phyloP scores from a whole-genome alignment of 306 rosid genomes.

The Datisca glomerata region DNA sequence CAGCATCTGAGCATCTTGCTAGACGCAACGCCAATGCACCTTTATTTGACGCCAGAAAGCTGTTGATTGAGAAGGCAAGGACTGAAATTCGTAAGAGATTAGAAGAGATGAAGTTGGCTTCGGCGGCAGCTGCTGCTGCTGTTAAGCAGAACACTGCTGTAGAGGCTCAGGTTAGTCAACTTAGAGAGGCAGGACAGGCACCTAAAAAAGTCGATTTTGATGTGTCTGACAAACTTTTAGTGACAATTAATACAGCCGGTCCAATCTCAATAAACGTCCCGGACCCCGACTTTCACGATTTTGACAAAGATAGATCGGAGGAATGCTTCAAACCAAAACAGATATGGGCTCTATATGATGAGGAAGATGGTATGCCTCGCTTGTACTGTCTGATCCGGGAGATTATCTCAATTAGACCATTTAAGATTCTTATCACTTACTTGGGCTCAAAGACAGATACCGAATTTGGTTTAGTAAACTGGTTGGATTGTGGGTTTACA shows the following conservation, averaged over 20 bases:
- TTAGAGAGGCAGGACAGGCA: constrained; percentile 20
- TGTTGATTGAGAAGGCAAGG: constrained; percentile 83
- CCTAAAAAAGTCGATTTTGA: constrained; percentile 20
- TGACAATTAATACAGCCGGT: constrained; percentile 29
- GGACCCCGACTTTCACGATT: constrained; percentile 94
- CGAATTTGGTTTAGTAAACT: constrained; percentile 75
- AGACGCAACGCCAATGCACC: constrained; percentile 60
- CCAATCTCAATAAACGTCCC: constrained; percentile 67
- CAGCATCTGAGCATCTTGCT: constrained; percentile 33
- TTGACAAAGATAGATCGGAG: constrained; percentile 90
- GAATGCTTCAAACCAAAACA: constrained; percentile 90
- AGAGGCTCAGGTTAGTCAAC: constrained; percentile 29
- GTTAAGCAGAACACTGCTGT: constrained; percentile 27
- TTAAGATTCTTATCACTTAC: constrained; percentile 72
- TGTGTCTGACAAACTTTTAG: constrained; percentile 33
- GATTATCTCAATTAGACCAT: constrained; percentile 69
- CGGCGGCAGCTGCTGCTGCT: constrained; percentile 26
- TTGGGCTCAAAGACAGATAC: constrained; percentile 81
- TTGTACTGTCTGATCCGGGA: constrained; percentile 94
- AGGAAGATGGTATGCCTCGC: constrained; percentile 99
- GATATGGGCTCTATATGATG: constrained; percentile 97
- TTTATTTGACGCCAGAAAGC: constrained; percentile 62
- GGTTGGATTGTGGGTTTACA: constrained; percentile 86
- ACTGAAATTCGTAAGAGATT: constrained; percentile 61
- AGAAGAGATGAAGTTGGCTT: constrained; percentile 56